Conservation (phyloP, 2,329 filamentous ascomycete species). For the Claviceps arundinis region DNA sequence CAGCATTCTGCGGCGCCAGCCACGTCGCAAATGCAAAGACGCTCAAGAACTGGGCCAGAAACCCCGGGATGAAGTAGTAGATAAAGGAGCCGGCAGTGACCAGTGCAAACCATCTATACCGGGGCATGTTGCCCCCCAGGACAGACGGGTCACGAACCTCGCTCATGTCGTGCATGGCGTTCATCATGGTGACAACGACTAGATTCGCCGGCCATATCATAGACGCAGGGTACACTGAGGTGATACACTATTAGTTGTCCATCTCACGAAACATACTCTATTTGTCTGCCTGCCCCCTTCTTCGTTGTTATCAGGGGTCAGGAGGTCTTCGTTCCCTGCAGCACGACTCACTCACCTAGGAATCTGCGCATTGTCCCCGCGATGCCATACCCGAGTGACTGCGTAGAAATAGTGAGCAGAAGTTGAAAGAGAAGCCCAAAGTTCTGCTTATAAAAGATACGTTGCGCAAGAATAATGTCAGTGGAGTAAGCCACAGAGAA, state of each 20-base stretch:
- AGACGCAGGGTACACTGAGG: constrained; percentile 47
- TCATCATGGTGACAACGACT: constrained; percentile 53
- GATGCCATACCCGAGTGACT: constrained; percentile 56
- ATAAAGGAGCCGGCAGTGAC: constrained; percentile 43
- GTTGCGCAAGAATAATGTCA: constrained; percentile 58
- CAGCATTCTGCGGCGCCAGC: constrained; percentile 53
- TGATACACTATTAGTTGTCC: constrained; percentile 4
- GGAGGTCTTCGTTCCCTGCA: not conserved
- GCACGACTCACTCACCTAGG: constrained; percentile 29
- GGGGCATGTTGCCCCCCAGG: constrained; percentile 50
- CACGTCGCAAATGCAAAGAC: constrained; percentile 61
- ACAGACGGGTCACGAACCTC: constrained; percentile 35
- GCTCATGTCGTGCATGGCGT: constrained; percentile 55
- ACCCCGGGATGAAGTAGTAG: constrained; percentile 60
- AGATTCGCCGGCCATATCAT: constrained; percentile 66
- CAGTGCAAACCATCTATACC: constrained; percentile 51
- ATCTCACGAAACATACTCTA: not conserved
- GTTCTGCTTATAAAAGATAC: constrained; percentile 57
- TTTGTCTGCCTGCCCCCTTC: too few species aligned
- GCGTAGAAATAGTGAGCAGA: constrained; percentile 52
- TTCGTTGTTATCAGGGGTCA: not conserved
- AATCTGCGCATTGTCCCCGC: constrained; percentile 55
- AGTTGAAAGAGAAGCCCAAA: constrained; percentile 56
- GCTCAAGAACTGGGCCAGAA: constrained; percentile 54
- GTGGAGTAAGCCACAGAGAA: constrained; percentile 61